phyloP scores from a whole-genome alignment of 495 filamentous ascomycete species.

The Xylaria cubensis region DNA sequence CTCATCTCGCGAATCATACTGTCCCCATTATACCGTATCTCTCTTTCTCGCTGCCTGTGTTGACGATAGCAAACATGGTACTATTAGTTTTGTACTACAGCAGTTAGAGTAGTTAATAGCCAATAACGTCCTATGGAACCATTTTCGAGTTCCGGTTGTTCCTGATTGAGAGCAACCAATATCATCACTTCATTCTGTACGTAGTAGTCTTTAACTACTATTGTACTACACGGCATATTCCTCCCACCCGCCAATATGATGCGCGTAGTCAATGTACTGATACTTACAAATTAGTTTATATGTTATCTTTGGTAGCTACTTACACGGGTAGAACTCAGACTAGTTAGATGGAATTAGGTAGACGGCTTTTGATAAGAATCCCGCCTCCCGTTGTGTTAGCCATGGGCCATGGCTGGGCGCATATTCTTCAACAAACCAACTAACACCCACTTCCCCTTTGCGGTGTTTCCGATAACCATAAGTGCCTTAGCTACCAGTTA shows the following conservation, averaged over 20 bases:
- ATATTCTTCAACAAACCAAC: background rate
- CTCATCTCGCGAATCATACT: background rate
- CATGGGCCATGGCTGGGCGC: background rate
- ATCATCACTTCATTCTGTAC: background rate
- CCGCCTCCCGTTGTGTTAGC: background rate
- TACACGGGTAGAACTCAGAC: background rate
- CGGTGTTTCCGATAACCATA: slow-evolving; percentile 16
- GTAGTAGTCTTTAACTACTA: background rate
- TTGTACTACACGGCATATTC: background rate
- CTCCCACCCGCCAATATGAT: background rate
- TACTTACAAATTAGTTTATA: background rate
- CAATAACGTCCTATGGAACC: background rate
- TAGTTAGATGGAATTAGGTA: background rate
- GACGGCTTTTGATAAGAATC: slow-evolving; percentile 12
- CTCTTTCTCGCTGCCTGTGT: background rate
- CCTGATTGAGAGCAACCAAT: background rate
- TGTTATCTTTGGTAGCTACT: background rate
- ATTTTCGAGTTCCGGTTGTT: background rate
- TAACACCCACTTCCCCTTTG: slow-evolving; percentile 4
- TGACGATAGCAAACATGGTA: background rate
- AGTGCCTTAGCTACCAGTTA: background rate
- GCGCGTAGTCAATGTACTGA: background rate
- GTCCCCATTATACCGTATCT: background rate
- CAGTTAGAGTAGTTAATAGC: background rate
- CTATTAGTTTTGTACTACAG: background rate